Conservation (phyloP, 2,329 filamentous ascomycete species). For the Beauveria caledonica region DNA sequence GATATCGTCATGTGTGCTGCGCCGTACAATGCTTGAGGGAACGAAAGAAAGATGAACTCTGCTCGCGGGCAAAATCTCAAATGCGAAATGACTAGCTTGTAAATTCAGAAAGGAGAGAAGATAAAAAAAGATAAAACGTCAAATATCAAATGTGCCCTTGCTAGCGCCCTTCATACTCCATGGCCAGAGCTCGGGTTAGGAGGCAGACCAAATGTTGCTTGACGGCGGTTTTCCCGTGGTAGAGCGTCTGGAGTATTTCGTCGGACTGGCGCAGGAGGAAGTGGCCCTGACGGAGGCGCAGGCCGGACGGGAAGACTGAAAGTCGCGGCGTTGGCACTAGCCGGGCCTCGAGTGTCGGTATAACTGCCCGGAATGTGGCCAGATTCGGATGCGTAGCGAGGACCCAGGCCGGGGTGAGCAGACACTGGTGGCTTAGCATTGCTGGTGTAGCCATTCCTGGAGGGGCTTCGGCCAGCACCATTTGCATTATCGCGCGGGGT, state of each 20-base stretch:
- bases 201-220: slow-evolving; percentile 44
- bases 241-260: slow-evolving; percentile 48
- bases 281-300: slow-evolving; percentile 45
- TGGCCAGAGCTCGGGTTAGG: slow-evolving; percentile 31
- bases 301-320: slow-evolving; percentile 59
- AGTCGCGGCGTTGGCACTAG: slow-evolving; percentile 39
- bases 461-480: slow-evolving; percentile 40
- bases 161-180: slow-evolving; percentile 16
- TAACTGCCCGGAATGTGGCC: slow-evolving; percentile 39
- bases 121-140: not conserved
- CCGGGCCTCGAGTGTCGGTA: slow-evolving; percentile 29
- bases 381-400: slow-evolving; percentile 43
- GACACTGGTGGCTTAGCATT: slow-evolving; percentile 30
- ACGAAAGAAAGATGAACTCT: slow-evolving; percentile 3
- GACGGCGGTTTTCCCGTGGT: slow-evolving; percentile 43
- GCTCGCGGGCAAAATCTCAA: slow-evolving; percentile 1
- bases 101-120: not conserved
- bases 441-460: slow-evolving; percentile 39
- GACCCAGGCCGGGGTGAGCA: slow-evolving; percentile 44
- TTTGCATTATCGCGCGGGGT: slow-evolving; percentile 42
- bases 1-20: slow-evolving; percentile 11
- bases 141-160: not conserved
- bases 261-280: slow-evolving; percentile 52
- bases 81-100: not conserved
- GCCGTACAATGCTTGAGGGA: slow-evolving; percentile 10